phyloP scores from a whole-genome alignment of 208 protist species.

The Acanthamoeba lenticulata region DNA sequence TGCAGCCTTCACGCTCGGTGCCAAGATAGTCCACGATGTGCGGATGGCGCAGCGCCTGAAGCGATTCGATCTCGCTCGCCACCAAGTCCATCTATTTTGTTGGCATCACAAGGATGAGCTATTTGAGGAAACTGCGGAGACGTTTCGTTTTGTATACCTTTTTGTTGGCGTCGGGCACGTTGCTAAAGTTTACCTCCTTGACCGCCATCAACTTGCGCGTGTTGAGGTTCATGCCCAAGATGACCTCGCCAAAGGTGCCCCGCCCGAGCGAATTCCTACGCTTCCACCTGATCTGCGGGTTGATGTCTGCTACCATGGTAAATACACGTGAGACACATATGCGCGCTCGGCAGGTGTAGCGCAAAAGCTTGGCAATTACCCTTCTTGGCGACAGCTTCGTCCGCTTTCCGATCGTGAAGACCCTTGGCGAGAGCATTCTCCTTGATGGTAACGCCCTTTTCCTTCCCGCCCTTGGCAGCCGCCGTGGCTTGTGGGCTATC shows the following conservation, averaged over 20 bases:
- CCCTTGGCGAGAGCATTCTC: not conserved
- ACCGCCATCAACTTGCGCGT: constrained; percentile 54
- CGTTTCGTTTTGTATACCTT: constrained; percentile 32
- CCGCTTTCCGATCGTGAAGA: not conserved
- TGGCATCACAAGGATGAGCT: not conserved
- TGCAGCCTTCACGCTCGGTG: constrained; percentile 37
- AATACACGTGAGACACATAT: not conserved
- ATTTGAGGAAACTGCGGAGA: not conserved
- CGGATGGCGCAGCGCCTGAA: not conserved
- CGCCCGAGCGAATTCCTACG: not conserved
- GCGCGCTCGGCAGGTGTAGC: not conserved
- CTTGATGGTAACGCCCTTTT: constrained; percentile 18
- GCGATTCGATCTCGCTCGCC: not conserved
- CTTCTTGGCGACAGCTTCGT: not conserved
- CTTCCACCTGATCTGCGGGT: constrained; percentile 33
- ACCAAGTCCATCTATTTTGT: constrained; percentile 24
- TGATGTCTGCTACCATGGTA: not conserved
- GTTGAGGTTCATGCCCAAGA: constrained; percentile 36
- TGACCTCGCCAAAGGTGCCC: constrained; percentile 57
- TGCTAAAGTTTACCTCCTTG: constrained; percentile 39
- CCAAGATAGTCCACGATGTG: constrained; percentile 55
- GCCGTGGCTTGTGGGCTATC: not conserved
- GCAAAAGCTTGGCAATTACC: not conserved
- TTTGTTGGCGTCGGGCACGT: not conserved
- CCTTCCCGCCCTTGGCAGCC: not conserved